phyloP scores from a whole-genome alignment of 2,329 filamentous ascomycete species.

The Elsinoe necatrix region DNA sequence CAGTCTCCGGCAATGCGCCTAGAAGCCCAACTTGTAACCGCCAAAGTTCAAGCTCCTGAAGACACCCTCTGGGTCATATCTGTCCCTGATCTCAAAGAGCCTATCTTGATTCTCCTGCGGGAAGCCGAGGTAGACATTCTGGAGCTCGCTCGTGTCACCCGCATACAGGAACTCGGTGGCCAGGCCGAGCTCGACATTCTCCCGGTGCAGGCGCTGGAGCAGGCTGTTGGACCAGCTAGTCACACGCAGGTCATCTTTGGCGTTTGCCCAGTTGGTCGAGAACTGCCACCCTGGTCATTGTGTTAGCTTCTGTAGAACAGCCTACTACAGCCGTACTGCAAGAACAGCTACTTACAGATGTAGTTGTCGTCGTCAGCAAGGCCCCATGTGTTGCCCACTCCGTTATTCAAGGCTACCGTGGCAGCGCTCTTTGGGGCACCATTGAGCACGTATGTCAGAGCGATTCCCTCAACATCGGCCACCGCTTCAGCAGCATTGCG shows the following conservation, averaged over 20 bases:
- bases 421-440: not conserved
- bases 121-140: constrained; percentile 37
- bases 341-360: not conserved
- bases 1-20: not conserved
- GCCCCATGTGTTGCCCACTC: not conserved
- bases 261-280: not conserved
- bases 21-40: constrained; percentile 34
- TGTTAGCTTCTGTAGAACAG: not conserved
- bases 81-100: constrained; percentile 29
- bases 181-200: not conserved
- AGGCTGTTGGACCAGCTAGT: not conserved
- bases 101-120: constrained; percentile 30
- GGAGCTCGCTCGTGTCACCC: constrained; percentile 40
- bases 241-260: not conserved
- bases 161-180: constrained; percentile 34
- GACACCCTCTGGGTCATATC: constrained; percentile 35
- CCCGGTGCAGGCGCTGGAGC: not conserved
- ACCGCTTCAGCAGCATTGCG: not conserved
- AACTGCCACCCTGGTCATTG: not conserved
- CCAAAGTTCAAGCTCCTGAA: constrained; percentile 37
- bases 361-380: not conserved
- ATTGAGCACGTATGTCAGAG: not conserved
- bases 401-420: not conserved
- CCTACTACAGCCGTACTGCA: too few species aligned
- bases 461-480: not conserved